These are phyloP conservation scores for Takakia lepidozioides DNA, from an alignment of 225 moss, liverwort and hornwort genomes.

Conservation along the genomic window DNA sequence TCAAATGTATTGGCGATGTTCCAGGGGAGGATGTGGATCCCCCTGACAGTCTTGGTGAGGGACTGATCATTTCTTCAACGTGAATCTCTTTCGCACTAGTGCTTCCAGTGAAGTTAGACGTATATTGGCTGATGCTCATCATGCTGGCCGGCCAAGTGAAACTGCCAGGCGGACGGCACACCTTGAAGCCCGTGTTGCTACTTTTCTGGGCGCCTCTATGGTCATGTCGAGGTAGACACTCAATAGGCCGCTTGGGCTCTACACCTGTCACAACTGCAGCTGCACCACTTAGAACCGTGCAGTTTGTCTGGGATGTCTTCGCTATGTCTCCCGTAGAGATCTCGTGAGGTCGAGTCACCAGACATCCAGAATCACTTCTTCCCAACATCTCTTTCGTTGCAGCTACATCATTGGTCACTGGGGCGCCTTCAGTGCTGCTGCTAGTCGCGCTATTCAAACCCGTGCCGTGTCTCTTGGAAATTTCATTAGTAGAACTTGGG, in stretches of 20 bases:
- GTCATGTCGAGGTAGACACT: slow-evolving; percentile 1
- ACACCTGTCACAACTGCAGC: slow-evolving; percentile 1
- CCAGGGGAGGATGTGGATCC: slow-evolving; percentile 2
- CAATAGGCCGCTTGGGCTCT: not conserved
- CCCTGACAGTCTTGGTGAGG: slow-evolving; percentile 9
- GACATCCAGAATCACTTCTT: too few relatives aligned
- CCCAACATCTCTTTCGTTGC: slow-evolving; percentile 21
- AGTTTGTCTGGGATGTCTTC: slow-evolving; percentile 1
- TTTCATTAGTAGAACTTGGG: slow-evolving; percentile 13
- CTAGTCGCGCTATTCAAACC: slow-evolving; percentile 13
- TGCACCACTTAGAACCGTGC: slow-evolving; percentile 2
- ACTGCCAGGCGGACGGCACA: slow-evolving; percentile 36
- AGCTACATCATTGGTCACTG: slow-evolving; percentile 3
- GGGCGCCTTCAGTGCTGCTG: slow-evolving; percentile 12
- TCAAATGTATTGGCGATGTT: slow-evolving; percentile 4
- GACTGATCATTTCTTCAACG: slow-evolving; percentile 4
- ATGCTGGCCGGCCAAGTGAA: slow-evolving; percentile 41
- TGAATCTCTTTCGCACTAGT: slow-evolving; percentile 4
- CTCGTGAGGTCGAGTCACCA: slow-evolving; percentile 10
- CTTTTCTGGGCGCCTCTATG: slow-evolving; percentile 14
- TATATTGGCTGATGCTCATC: slow-evolving; percentile 14
- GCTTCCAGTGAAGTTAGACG: slow-evolving; percentile 3
- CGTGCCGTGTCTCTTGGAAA: slow-evolving; percentile 23
- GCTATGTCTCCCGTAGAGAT: slow-evolving; percentile 10
- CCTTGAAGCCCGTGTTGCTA: slow-evolving; percentile 26